A percentile compares a stretch with the other conserved stretches of the same genome.
phyloP scores from a whole-genome alignment of 805 yeast species.

The Metschnikowia shivogae region DNA sequence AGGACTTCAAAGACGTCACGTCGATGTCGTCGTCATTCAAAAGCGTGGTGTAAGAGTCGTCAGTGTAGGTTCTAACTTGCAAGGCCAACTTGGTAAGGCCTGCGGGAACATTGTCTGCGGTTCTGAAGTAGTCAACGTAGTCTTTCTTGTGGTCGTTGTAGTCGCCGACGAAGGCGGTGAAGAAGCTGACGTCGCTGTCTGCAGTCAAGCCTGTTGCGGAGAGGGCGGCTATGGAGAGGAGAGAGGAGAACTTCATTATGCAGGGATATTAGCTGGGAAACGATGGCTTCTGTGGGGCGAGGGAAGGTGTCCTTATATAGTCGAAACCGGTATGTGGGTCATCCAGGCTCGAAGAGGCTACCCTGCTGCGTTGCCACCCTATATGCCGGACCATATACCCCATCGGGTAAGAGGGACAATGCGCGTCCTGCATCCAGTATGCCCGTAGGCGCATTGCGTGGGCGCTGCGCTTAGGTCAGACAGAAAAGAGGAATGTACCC shows the following conservation, averaged over 20 bases:
- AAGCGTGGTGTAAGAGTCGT: conserved; percentile 43
- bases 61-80: conserved; percentile 38
- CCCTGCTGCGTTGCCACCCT: background rate
- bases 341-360: background rate
- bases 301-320: background rate
- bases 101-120: conserved; percentile 26
- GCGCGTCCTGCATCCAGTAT: background rate
- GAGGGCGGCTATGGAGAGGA: conserved; percentile 10
- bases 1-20: conserved; percentile 23
- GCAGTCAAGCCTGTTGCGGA: conserved; percentile 10
- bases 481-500: too few species aligned
- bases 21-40: conserved; percentile 17
- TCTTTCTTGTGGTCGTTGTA: conserved; percentile 26
- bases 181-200: conserved; percentile 16
- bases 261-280: background rate
- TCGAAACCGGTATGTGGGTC: background rate
- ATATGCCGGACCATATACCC: background rate
- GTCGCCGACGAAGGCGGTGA: conserved; percentile 38
- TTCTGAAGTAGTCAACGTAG: conserved; percentile 29
- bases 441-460: background rate
- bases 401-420: background rate
- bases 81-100: conserved; percentile 29
- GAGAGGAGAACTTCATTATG: conserved; percentile 19
- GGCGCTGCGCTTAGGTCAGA: background rate
- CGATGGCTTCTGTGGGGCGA: too few species aligned